Percentiles rank a stretch among this genome's conserved stretches.
Conservation (phyloP, 352 stramenopile genomes). For the Pythium folliculosum region DNA sequence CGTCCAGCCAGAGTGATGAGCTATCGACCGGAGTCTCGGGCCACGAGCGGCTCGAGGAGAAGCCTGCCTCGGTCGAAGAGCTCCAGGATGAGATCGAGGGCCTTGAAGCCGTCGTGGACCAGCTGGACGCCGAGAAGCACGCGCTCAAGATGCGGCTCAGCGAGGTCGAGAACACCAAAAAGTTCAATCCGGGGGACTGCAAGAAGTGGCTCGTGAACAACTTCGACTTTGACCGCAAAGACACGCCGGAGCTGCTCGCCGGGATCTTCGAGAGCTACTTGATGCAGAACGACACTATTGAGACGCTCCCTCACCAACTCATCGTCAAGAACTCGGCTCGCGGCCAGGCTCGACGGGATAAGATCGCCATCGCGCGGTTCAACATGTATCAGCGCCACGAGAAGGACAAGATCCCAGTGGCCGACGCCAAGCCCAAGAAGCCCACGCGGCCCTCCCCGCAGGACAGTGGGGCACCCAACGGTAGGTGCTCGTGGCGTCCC, state of each 20-base stretch:
- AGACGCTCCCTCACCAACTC: slow-evolving; percentile 51
- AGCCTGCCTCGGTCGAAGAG: slow-evolving; percentile 20
- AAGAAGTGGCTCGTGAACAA: slow-evolving; percentile 54
- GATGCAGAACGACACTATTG: slow-evolving; percentile 44
- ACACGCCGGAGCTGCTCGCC: slow-evolving; percentile 46
- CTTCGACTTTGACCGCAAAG: slow-evolving; percentile 61
- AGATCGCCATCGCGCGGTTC: slow-evolving; percentile 33
- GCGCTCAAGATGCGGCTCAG: slow-evolving; percentile 51
- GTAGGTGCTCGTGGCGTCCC: background rate
- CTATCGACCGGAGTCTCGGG: slow-evolving; percentile 19
- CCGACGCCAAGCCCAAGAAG: slow-evolving; percentile 14
- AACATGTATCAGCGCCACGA: slow-evolving; percentile 31
- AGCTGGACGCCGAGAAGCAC: slow-evolving; percentile 49
- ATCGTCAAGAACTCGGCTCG: slow-evolving; percentile 54
- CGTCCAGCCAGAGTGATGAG: slow-evolving; percentile 13
- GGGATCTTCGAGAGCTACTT: slow-evolving; percentile 60
- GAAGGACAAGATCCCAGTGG: slow-evolving; percentile 21
- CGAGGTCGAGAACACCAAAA: slow-evolving; percentile 39
- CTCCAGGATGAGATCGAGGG: slow-evolving; percentile 45
- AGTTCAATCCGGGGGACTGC: slow-evolving; percentile 46
- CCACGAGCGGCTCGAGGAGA: slow-evolving; percentile 13
- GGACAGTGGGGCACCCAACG: slow-evolving; percentile 1
- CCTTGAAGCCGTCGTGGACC: slow-evolving; percentile 43
- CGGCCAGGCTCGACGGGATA: slow-evolving; percentile 35
- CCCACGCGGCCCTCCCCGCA: background rate